A percentile compares a stretch with the other conserved stretches of the same genome.
Conservation (phyloP, 345 rosid genomes). For the Eucalyptus regnans region DNA sequence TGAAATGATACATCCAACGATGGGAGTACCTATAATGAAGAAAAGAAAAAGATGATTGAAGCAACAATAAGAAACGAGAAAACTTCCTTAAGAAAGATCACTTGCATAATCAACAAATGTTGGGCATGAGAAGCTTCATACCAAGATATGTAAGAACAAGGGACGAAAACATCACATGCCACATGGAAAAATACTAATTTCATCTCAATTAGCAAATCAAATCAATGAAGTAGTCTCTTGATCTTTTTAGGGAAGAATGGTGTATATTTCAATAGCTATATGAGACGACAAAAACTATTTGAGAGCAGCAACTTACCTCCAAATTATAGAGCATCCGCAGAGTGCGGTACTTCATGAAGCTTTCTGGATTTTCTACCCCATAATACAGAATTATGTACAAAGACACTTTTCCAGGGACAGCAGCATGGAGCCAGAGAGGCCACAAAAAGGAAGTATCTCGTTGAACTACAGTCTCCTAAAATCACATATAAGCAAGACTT, state of each 20-base stretch:
- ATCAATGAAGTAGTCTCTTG: not conserved
- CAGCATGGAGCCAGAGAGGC: conserved; percentile 98
- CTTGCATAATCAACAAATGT: not conserved
- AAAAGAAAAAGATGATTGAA: not conserved
- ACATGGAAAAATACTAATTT: not conserved
- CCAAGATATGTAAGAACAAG: not conserved
- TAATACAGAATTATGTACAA: conserved; percentile 64
- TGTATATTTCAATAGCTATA: not conserved
- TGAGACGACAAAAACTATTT: not conserved
- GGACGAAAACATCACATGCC: not conserved
- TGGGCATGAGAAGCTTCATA: not conserved
- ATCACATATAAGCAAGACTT: conserved; percentile 2
- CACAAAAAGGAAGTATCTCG: conserved; percentile 53
- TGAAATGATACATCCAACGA: conserved; percentile 67
- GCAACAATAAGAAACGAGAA: not conserved
- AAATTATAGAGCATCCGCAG: conserved; percentile 70
- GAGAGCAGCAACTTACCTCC: conserved; percentile 38
- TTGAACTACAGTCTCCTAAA: conserved; percentile 48
- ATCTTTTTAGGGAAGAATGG: not conserved
- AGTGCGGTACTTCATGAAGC: conserved; percentile 74
- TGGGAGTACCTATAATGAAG: conserved; percentile 51
- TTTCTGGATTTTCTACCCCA: conserved; percentile 69
- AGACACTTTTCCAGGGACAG: conserved; percentile 67
- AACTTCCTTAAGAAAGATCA: not conserved
- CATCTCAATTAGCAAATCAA: not conserved